Base-by-base conservation (phyloP, 2,329 filamentous ascomycete species). In the Venturia oleaginea region DNA sequence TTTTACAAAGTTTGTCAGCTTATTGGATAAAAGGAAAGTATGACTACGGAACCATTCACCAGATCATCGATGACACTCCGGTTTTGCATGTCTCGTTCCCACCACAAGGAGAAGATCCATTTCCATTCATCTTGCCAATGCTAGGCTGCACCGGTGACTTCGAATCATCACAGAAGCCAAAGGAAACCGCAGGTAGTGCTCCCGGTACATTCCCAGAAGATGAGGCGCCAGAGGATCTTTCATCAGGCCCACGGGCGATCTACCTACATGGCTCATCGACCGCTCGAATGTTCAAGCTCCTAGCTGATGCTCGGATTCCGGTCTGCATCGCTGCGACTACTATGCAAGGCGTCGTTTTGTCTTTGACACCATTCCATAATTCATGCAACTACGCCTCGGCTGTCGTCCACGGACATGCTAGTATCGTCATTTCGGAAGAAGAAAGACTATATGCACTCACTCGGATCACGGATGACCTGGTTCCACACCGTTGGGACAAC, bases 81-180 rank as follows among this genome's bases (percentile, higher is more conserved):
- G 68, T 76, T 42, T 69, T 76, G 0, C 74, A 76, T 63, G 70
- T 75, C 59, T 75, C 74, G 42, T 76, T 75, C 68, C 70, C 66
- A 19, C 72, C 74, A 59, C 69, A 71, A 0, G 32, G 30, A n/a
- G 61, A 68, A 3, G 65, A 67, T 30, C 59, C 59, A 38, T 68
- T 70, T 64, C 75, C 75, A 8, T 70, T 74, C 19, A 70, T 72
- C 27, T 65, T 77, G 7, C 75, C 76, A 19, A 76, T 77, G 74
- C 66, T 76, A 8, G 75, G 72, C n/a, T 77, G 75, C 63, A 77
- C 74, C 2, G 74, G 68, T 0, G 46, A 30, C 22, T 65, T 65
- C 40, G 59, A 63, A 11, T 4, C 60, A 7, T 30, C 38, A 2
- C 30, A 46, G 32, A 42, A 54, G 27, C 10, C 48, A 7, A 24